A percentile compares a stretch with the other conserved stretches of the same genome.
phyloP scores from a whole-genome alignment of 768 basidiomycete genomes.

The Porphyrellus cyaneotinctus region DNA sequence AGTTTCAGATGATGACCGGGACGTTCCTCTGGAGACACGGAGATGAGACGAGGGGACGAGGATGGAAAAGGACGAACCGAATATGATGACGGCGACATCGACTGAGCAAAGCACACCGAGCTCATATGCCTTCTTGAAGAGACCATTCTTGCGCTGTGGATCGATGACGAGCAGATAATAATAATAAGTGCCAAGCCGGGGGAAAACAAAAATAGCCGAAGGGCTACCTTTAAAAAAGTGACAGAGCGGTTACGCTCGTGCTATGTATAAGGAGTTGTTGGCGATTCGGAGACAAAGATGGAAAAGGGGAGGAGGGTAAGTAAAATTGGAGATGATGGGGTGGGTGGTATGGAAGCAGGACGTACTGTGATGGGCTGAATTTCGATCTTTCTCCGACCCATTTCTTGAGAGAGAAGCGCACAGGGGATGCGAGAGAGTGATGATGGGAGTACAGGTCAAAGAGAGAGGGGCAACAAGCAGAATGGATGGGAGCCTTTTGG shows the following conservation, averaged over 20 bases:
- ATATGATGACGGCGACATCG: conserved; percentile 85
- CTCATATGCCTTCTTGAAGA: conserved; percentile 90
- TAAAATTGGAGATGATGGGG: conserved; percentile 31
- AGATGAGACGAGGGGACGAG: not conserved
- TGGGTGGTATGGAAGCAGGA: conserved; percentile 19
- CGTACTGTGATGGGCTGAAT: conserved; percentile 76
- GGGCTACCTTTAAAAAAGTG: conserved; percentile 80
- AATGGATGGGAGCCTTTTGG: conserved; percentile 33
- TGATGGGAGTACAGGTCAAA: conserved; percentile 21
- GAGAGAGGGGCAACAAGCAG: conserved; percentile 17
- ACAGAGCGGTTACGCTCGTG: conserved; percentile 90
- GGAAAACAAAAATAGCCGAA: conserved; percentile 59
- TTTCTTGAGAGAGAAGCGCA: conserved; percentile 24
- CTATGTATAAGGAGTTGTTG: conserved; percentile 50
- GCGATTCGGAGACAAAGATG: conserved; percentile 31
- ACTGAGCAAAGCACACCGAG: conserved; percentile 88
- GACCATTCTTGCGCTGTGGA: conserved; percentile 76
- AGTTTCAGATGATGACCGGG: conserved; percentile 77
- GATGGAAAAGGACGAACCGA: conserved; percentile 46
- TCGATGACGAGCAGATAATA: conserved; percentile 18
- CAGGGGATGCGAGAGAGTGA: conserved; percentile 3
- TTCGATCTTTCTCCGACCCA: conserved; percentile 80
- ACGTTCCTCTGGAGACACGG: conserved; percentile 55
- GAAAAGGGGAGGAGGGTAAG: conserved; percentile 19
- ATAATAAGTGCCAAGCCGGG: conserved; percentile 39